phyloP scores from a whole-genome alignment of 2,329 filamentous ascomycete species.

The Purpureocillium lavendulum region DNA sequence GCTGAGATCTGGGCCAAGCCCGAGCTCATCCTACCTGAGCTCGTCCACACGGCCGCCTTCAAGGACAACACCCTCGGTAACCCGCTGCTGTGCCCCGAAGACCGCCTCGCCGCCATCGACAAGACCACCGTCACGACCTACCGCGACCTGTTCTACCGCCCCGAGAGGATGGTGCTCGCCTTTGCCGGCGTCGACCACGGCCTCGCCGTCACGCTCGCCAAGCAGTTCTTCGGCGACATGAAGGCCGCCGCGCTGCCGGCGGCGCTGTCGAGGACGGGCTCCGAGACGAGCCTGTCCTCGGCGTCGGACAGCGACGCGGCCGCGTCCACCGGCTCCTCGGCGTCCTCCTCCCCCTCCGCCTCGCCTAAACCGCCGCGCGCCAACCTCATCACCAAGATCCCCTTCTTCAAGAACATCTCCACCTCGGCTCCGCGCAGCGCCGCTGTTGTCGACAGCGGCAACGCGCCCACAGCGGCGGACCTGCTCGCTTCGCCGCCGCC shows the following conservation, averaged over 20 bases:
- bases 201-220: constrained; percentile 69
- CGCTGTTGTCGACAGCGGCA: constrained; percentile 42
- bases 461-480: constrained; percentile 29
- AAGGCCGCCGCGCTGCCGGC: constrained; percentile 35
- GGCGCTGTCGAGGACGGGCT: constrained; percentile 42
- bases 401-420: constrained; percentile 84
- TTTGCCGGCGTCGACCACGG: constrained; percentile 86
- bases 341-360: constrained; percentile 21
- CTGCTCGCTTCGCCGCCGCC: too few species aligned
- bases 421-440: constrained; percentile 60
- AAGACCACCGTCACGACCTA: constrained; percentile 68
- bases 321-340: constrained; percentile 21
- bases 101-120: constrained; percentile 69
- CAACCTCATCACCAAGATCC: constrained; percentile 70
- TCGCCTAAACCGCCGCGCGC: constrained; percentile 39
- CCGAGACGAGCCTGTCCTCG: constrained; percentile 43
- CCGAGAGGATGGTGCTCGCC: constrained; percentile 87
- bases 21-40: constrained; percentile 87
- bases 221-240: constrained; percentile 93
- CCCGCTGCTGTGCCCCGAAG: constrained; percentile 81
- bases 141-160: constrained; percentile 73
- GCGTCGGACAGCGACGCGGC: constrained; percentile 25
- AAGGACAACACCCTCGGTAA: constrained; percentile 95
- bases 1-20: constrained; percentile 97
- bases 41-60: constrained; percentile 92